Conservation (phyloP, 225 moss, liverwort and hornwort genomes). For the Asterella californica region DNA sequence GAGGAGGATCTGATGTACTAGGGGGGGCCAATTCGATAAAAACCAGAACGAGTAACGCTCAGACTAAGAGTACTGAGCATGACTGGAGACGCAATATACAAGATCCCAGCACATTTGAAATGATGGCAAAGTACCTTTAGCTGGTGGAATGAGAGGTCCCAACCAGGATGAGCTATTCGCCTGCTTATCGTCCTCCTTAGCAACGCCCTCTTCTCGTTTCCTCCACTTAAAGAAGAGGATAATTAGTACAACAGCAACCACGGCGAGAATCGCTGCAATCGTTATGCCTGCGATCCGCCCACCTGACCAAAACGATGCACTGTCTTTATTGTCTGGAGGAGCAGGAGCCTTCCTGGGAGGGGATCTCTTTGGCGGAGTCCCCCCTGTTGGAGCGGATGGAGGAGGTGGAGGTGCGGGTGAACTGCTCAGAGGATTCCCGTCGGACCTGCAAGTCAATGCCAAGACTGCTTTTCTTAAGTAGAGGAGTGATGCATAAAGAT, state of each 20-base stretch:
- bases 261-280: conserved; percentile 22
- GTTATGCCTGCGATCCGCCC: conserved; percentile 25
- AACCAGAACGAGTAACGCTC: background rate
- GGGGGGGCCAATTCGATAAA: background rate
- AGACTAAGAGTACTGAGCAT: background rate
- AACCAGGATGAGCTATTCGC: conserved; percentile 46
- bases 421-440: conserved; percentile 54
- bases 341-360: conserved; percentile 22
- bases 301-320: conserved; percentile 27
- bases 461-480: background rate
- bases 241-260: conserved; percentile 22
- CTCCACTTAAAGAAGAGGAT: conserved; percentile 30
- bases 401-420: conserved; percentile 46
- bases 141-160: conserved; percentile 40
- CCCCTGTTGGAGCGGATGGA: conserved; percentile 18
- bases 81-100: background rate
- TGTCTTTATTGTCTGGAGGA: conserved; percentile 7
- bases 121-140: background rate
- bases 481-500: background rate
- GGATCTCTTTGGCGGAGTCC: conserved; percentile 16
- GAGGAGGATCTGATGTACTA: background rate
- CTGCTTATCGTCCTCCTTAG: conserved; percentile 34
- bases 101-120: background rate
- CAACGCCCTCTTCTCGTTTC: conserved; percentile 33
- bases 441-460: conserved; percentile 33